A percentile compares a stretch with the other conserved stretches of the same genome.
phyloP scores from a whole-genome alignment of 1,284 basidiomycete species.

The Peniophora sp. region DNA sequence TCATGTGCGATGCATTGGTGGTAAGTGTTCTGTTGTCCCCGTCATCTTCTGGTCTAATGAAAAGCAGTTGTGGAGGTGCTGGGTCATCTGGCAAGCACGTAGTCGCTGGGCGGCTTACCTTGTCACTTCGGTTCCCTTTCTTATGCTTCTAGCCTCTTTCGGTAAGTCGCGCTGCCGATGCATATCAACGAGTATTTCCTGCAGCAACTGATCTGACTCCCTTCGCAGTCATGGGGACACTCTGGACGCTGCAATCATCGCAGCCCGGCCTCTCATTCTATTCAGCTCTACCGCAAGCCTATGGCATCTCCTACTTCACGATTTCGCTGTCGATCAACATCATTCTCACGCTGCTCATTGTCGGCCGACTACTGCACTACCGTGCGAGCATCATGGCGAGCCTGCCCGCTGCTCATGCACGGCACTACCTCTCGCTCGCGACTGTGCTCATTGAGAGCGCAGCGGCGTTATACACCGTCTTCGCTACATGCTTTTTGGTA shows the following conservation, averaged over 20 bases:
- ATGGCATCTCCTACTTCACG: conserved; percentile 30
- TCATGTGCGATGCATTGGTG: conserved; percentile 25
- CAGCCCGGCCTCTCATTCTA: conserved; percentile 20
- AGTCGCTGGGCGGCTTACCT: neutral
- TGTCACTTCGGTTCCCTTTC: neutral
- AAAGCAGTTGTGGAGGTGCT: conserved; percentile 17
- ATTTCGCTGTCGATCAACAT: conserved; percentile 38
- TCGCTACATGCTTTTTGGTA: conserved; percentile 34
- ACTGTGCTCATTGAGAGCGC: conserved; percentile 35
- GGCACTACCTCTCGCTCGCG: conserved; percentile 30
- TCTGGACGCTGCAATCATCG: conserved; percentile 8
- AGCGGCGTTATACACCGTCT: conserved; percentile 33
- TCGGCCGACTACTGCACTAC: conserved; percentile 3
- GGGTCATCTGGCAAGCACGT: conserved; percentile 14
- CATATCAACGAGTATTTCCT: too few relatives aligned
- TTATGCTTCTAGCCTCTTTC: neutral
- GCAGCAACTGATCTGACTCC: neutral
- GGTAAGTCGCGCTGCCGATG: neutral
- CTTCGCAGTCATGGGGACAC: neutral
- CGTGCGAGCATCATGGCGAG: conserved; percentile 10
- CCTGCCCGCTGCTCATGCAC: conserved; percentile 26
- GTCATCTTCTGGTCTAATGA: neutral
- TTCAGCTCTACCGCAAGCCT: conserved; percentile 29
- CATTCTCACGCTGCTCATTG: conserved; percentile 34
- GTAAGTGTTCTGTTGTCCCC: conserved; percentile 13